Base-by-base conservation (phyloP, 2,329 filamentous ascomycete genomes). In the Ascochyta rabiei region DNA sequence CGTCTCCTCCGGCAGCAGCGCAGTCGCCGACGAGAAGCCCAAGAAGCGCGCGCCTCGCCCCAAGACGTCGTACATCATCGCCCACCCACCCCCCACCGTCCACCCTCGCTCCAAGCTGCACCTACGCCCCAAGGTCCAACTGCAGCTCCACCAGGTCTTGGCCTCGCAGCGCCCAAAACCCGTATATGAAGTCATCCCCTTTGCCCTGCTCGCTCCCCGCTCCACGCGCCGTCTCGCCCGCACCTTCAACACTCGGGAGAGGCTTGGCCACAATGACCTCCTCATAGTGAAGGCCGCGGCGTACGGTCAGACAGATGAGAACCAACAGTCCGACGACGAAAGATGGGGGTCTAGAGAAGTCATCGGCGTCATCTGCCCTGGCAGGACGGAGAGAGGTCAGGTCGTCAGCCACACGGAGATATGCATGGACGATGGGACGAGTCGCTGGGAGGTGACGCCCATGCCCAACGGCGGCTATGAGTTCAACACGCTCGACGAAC, bases 101-200 rank as follows among this genome's bases (percentile, higher is more conserved):
- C 82, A 60, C 78, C 80, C 67, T 82, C 67, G 75, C 46, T 73
- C 86, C 67, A 89, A 88, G 68, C 80, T 89, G 13, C 84, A 88
- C 63, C 80, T 89, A 26, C 84, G 88, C 15, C 88, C 89, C 10
- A 85, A 85, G 47, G 76, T 91, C 16, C 76, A 91, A 6, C 80
- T 93, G 6, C 89, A 93, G 71, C 77, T 93, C 15, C 89, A 92
- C 67, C 81, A 84, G 53, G 72, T 91, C n/a, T 79, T 82, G 2
- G 75, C 80, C 35, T 81, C 85, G 57, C 79, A 68, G 46, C 83
- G 89, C 21, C 87, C 88, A 0, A 81, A 81, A 46, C 89, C 89
- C 0, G 83, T 85, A 4, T 86, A 90, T 60, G 89, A 93, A 63
- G 84, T 91, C n/a, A 82, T 91, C 37, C 88, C 89, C 0, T 85